Base-by-base conservation (phyloP, 1,284 basidiomycete genomes). In the Leccinum colubrinum region DNA sequence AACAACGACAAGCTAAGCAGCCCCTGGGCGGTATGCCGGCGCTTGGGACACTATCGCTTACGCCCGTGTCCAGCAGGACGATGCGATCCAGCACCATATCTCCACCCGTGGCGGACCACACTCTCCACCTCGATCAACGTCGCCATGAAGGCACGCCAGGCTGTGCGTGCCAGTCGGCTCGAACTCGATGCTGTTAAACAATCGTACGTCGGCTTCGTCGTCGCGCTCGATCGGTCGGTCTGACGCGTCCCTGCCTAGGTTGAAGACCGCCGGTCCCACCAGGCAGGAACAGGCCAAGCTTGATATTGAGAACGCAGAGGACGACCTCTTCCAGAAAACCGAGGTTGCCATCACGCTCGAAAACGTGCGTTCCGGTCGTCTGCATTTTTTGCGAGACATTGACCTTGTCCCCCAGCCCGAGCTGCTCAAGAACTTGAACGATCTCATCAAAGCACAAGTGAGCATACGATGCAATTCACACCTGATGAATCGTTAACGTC, bases 331-430 rank as follows among this genome's bases (percentile, higher is more conserved):
- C 14, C 94, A 95, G 74, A 95, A 94, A 81, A 99, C 97, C 22
- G 97, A 99, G 78, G 93, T 97, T 43, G 97, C 97, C 1, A 98
- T 99, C 73, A 94, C 93, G 12, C 84, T 97, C 62, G 96, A 98
- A 72, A 98, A 98, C 79, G 93, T 95, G 67, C 59, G 90, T 80
- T 55, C 39, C n/a, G 14, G 37, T 25, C 46, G 41, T 48, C 41
- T 50, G 37, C 17, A 14, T 27, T 33, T 17, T 14, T 41, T 27
- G 27, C 41, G n/a, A 11, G 2, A 30, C 46, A 4, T 30, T 20
- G n/a, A 22, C 25, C 27, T 54, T 3, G 14, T n/a, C 12, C 37
- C 41, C 30, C 59, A 95, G 94, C 97, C 97, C 55, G 97, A 98
- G 78, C 94, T 97, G 1, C 79, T 98, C 74, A 95, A 93, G 84